phyloP scores from a whole-genome alignment of 768 basidiomycete genomes.

The Boletus reticuloceps region DNA sequence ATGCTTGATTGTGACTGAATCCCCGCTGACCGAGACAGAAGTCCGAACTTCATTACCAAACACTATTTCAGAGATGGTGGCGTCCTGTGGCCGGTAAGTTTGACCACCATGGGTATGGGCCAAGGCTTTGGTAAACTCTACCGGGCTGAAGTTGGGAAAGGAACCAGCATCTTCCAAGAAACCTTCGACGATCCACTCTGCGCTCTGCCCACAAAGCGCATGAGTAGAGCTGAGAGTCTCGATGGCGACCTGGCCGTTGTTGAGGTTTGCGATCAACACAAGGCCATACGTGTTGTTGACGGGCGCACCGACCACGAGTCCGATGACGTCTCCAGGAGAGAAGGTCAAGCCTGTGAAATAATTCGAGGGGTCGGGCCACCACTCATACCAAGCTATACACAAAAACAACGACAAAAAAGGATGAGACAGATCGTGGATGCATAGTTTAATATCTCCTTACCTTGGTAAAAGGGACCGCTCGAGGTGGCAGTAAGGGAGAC shows the following conservation, averaged over 20 bases:
- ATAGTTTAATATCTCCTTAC: not conserved
- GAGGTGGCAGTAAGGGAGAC: not conserved
- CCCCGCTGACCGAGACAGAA: not conserved
- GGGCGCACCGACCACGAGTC: not conserved
- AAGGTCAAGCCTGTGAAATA: not conserved
- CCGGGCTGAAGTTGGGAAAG: conserved; percentile 5
- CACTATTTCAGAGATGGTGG: too few species aligned
- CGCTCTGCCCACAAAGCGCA: conserved; percentile 1
- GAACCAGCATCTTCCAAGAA: fast-evolving
- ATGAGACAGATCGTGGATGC: not conserved
- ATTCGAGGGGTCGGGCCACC: not conserved
- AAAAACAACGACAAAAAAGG: not conserved
- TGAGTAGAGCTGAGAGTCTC: too few species aligned
- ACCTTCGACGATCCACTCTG: conserved; percentile 15
- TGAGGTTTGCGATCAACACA: conserved; percentile 3
- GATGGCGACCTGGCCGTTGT: not conserved
- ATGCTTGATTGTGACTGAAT: not conserved
- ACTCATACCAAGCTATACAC: conserved; percentile 12
- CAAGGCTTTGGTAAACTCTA: not conserved
- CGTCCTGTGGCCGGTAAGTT: not conserved
- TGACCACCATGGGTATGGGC: not conserved
- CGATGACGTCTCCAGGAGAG: conserved; percentile 10
- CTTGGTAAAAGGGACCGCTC: not conserved
- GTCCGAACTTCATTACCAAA: conserved; percentile 4
- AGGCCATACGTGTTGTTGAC: not conserved